phyloP scores from a whole-genome alignment of 306 rosid genomes.

The Cicer yamashitae region DNA sequence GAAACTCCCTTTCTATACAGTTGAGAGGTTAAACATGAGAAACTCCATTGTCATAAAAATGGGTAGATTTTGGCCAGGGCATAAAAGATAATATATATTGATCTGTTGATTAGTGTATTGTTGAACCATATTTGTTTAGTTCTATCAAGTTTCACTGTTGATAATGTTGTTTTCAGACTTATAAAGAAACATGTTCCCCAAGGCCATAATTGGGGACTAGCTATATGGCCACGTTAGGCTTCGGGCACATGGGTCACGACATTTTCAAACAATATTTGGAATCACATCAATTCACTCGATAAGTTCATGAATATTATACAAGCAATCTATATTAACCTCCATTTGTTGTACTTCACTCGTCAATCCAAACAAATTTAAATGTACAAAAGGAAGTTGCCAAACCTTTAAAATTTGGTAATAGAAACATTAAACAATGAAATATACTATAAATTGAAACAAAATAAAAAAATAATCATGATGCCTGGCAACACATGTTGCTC shows the following conservation, averaged over 20 bases:
- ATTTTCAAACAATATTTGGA: conserved; percentile 19
- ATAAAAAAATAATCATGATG: conserved; percentile 49
- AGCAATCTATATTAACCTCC: conserved; percentile 38
- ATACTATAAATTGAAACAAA: conserved; percentile 39
- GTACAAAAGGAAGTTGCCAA: conserved; percentile 57
- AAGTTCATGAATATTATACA: conserved; percentile 9
- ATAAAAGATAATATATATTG: background rate
- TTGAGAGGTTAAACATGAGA: background rate
- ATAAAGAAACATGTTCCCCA: background rate
- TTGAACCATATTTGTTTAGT: background rate
- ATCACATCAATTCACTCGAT: background rate
- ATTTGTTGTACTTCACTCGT: conserved; percentile 46
- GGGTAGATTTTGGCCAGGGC: background rate
- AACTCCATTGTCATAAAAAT: background rate
- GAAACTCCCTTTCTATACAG: background rate
- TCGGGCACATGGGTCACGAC: background rate
- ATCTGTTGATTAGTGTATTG: background rate
- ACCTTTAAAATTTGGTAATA: conserved; percentile 60
- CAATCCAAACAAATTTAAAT: conserved; percentile 57
- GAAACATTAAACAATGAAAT: conserved; percentile 42
- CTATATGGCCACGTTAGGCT: background rate
- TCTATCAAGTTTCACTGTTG: background rate
- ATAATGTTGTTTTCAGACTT: background rate
- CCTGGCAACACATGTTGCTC: conserved; percentile 64
- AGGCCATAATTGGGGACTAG: background rate